Conservation (phyloP, 495 filamentous ascomycete genomes). For the Aspergillus indologenus region DNA sequence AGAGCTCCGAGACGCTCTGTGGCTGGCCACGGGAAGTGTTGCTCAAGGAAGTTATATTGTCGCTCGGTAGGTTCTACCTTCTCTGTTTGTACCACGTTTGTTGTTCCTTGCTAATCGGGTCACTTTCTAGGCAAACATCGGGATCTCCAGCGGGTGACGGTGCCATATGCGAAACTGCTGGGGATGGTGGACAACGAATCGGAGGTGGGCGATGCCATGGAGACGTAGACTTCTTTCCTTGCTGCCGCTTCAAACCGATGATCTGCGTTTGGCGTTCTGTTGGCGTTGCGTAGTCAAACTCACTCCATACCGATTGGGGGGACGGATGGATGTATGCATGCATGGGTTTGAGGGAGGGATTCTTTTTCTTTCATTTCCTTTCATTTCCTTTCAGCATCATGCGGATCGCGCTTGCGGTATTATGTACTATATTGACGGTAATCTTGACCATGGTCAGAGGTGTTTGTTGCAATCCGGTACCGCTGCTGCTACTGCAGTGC, state of each 20-base stretch:
- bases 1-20: slow-evolving; percentile 58
- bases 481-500: not conserved
- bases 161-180: slow-evolving; percentile 80
- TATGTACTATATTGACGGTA: not conserved
- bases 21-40: slow-evolving; percentile 86
- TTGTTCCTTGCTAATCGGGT: slow-evolving; percentile 6
- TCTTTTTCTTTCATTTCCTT: not conserved
- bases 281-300: slow-evolving; percentile 4
- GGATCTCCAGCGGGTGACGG: slow-evolving; percentile 83
- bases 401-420: not conserved
- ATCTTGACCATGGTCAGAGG: not conserved
- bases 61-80: slow-evolving; percentile 68
- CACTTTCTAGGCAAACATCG: slow-evolving; percentile 74
- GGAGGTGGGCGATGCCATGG: slow-evolving; percentile 53
- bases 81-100: not conserved
- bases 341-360: slow-evolving; percentile 5
- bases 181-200: slow-evolving; percentile 52
- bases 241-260: slow-evolving; percentile 3
- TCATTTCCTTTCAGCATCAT: not conserved
- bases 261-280: slow-evolving; percentile 16
- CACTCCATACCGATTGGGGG: not conserved
- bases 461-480: not conserved
- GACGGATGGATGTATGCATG: not conserved
- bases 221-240: slow-evolving; percentile 32
- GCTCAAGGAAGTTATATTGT: slow-evolving; percentile 82